These are phyloP conservation scores for Macrolepiota dolichaula DNA, from an alignment of 768 basidiomycete genomes.

Conservation along the genomic window DNA sequence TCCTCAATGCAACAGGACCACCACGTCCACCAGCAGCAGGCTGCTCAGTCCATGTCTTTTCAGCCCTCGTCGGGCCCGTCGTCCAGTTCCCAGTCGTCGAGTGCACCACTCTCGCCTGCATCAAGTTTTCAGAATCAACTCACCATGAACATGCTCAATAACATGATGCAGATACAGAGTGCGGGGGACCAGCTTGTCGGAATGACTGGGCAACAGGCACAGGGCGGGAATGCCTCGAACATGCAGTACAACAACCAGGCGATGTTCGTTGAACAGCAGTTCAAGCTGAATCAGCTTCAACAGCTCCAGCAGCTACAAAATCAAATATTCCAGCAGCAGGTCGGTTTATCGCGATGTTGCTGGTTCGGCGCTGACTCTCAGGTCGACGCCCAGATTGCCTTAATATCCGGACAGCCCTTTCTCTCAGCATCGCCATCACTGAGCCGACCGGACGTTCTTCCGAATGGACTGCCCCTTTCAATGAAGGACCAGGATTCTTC, in stretches of 20 bases:
- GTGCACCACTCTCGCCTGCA: neutral
- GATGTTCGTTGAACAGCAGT: conserved; percentile 71
- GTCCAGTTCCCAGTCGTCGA: neutral
- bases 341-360: conserved; percentile 26
- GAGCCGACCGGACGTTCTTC: conserved; percentile 35
- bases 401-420: conserved; percentile 49
- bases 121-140: conserved; percentile 29
- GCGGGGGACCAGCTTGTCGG: conserved; percentile 28
- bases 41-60: neutral
- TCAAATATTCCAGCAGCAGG: conserved; percentile 90
- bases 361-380: conserved; percentile 10
- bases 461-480: conserved; percentile 6
- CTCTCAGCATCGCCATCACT: conserved; percentile 24
- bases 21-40: conserved; percentile 5
- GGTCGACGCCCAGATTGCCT: conserved; percentile 49
- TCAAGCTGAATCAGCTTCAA: conserved; percentile 74
- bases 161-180: conserved; percentile 49
- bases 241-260: conserved; percentile 39
- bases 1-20: conserved; percentile 4
- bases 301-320: conserved; percentile 77
- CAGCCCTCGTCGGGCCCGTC: conserved; percentile 1
- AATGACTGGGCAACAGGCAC: conserved; percentile 2
- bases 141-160: conserved; percentile 48
- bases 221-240: neutral
- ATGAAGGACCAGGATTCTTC: neutral